Evolutionary conservation across 257 asterid genomes (phyloP).

Genomic region (Catharanthus roseus): DNA sequence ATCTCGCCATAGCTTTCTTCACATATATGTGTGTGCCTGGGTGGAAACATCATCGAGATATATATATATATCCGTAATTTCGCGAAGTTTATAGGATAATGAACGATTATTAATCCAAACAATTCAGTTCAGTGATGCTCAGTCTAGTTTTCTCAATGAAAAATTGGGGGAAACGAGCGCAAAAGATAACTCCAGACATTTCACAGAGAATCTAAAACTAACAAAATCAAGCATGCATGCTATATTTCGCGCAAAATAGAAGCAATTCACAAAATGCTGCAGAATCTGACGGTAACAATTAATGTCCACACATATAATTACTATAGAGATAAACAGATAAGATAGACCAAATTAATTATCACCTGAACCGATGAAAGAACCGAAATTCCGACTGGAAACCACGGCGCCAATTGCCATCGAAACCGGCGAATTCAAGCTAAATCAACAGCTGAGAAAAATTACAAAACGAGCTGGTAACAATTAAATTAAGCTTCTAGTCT

Average conservation of each 20-base stretch:
- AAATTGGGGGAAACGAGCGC: too few species aligned
- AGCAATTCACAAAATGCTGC: background rate
- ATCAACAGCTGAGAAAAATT: background rate
- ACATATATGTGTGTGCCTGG: background rate
- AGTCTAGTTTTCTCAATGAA: too few species aligned
- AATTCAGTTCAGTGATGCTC: background rate
- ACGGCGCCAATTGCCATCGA: constrained; percentile 74
- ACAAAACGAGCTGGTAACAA: background rate
- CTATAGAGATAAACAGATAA: background rate
- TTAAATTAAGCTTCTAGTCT: background rate
- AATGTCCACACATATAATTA: constrained; percentile 5
- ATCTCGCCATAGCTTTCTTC: background rate
- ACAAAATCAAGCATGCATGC: background rate
- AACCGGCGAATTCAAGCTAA: constrained; percentile 23
- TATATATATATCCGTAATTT: background rate
- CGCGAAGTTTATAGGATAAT: background rate
- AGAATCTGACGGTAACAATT: background rate
- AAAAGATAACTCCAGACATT: background rate
- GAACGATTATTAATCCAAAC: background rate
- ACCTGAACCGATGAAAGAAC: constrained; percentile 65
- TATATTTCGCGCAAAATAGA: background rate
- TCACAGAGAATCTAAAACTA: background rate
- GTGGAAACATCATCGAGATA: background rate
- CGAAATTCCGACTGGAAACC: constrained; percentile 69
- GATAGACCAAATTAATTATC: background rate